Conservation (phyloP, 1,139 yeast species). For the Suhomyces coccinellae region DNA sequence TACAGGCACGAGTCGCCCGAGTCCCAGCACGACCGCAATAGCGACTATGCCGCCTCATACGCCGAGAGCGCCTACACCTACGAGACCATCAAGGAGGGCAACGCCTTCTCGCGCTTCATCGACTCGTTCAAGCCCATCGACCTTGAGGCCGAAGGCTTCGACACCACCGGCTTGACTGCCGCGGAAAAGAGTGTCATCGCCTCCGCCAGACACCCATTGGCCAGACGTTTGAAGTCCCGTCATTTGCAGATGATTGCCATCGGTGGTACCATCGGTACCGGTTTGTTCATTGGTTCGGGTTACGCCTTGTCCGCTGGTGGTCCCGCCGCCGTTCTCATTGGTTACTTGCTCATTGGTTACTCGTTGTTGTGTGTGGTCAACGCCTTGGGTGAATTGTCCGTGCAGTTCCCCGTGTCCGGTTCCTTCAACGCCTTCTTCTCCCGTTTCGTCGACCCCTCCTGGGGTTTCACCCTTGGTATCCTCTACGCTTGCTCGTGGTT, state of each 20-base stretch:
- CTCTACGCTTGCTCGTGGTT: conserved; percentile 35
- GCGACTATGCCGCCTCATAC: conserved; percentile 7
- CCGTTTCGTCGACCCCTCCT: conserved; percentile 32
- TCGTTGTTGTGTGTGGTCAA: conserved; percentile 28
- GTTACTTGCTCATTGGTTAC: conserved; percentile 26
- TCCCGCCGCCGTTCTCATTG: conserved; percentile 46
- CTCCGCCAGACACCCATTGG: conserved; percentile 26
- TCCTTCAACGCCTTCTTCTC: conserved; percentile 32
- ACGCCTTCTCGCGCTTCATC: conserved; percentile 24
- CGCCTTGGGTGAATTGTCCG: conserved; percentile 33
- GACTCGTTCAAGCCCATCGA: conserved; percentile 45
- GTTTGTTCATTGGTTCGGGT: conserved; percentile 68
- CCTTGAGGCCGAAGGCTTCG: conserved; percentile 43
- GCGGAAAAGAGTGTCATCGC: conserved; percentile 39
- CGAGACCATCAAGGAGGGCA: conserved; percentile 19
- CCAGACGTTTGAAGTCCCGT: conserved; percentile 29
- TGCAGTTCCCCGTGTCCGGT: conserved; percentile 32
- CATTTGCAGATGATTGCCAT: conserved; percentile 32
- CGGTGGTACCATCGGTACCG: conserved; percentile 38
- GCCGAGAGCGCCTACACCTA: conserved; percentile 17
- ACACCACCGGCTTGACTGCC: conserved; percentile 25
- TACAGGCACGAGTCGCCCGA: conserved; percentile 14
- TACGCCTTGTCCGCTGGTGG: conserved; percentile 67
- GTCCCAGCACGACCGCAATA: conserved; percentile 1
- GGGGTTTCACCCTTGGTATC: conserved; percentile 37